phyloP scores from a whole-genome alignment of 768 basidiomycete genomes.

The Suillus bovinus region DNA sequence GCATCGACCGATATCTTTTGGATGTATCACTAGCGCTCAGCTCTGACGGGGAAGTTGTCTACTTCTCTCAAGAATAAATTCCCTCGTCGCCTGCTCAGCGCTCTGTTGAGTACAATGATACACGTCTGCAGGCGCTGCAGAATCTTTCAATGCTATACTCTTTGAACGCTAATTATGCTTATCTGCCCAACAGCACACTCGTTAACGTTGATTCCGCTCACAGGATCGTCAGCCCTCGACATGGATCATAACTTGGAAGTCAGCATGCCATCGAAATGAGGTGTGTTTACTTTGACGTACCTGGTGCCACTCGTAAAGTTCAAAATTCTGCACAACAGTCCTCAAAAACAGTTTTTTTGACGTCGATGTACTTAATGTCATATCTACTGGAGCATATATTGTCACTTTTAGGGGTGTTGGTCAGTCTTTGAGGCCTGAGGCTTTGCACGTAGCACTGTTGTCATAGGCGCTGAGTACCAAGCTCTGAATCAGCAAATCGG shows the following conservation, averaged over 20 bases:
- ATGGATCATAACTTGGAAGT: background rate
- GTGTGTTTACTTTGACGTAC: background rate
- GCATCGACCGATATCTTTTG: background rate
- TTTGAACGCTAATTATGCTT: background rate
- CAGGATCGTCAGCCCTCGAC: background rate
- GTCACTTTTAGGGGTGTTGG: background rate
- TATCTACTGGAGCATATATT: background rate
- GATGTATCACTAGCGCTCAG: background rate
- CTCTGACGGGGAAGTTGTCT: no score
- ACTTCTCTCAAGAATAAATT: background rate
- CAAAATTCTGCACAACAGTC: background rate
- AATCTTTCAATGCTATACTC: background rate
- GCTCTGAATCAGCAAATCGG: background rate
- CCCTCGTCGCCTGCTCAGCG: background rate
- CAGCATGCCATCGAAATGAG: background rate
- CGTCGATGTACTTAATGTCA: background rate
- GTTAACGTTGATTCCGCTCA: background rate
- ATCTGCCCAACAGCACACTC: background rate
- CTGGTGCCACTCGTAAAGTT: background rate
- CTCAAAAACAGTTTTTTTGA: background rate
- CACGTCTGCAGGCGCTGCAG: background rate
- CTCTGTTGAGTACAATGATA: background rate
- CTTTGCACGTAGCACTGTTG: background rate
- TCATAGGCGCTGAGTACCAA: background rate
- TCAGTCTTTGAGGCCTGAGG: no score